Evolutionary conservation across 371 early-diverging fungal species (phyloP).

Genomic region (Globomyces sp.): DNA sequence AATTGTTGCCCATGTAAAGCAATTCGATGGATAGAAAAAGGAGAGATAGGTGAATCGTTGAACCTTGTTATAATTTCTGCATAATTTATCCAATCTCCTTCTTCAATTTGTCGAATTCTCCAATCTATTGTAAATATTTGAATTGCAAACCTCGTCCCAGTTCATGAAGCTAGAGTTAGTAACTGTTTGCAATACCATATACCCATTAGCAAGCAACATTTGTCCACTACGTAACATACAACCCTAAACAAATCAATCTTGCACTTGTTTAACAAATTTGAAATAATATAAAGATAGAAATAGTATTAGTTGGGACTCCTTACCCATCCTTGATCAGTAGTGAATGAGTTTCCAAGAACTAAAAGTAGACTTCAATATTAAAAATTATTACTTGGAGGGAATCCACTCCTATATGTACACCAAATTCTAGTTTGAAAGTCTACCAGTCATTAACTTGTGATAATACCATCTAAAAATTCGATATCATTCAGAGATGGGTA

Average conservation of each 20-base stretch:
- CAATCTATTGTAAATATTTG: slow-evolving; percentile 31
- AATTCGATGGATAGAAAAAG: slow-evolving; percentile 91
- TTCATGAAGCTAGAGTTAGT: slow-evolving; percentile 59
- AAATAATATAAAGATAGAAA: neutral
- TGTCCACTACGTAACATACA: slow-evolving; percentile 97
- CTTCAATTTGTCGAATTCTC: slow-evolving; percentile 19
- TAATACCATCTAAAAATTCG: slow-evolving; percentile 53
- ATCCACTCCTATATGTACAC: slow-evolving; percentile 91
- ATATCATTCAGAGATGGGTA: slow-evolving; percentile 21
- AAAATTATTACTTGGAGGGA: slow-evolving; percentile 55
- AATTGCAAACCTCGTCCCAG: slow-evolving; percentile 31
- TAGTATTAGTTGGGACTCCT: neutral
- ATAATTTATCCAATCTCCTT: slow-evolving; percentile 22
- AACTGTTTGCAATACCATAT: slow-evolving; percentile 46
- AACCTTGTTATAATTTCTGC: slow-evolving; percentile 76
- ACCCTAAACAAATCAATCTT: slow-evolving; percentile 42
- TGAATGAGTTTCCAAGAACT: slow-evolving; percentile 71
- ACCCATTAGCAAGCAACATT: slow-evolving; percentile 83
- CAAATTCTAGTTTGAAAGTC: slow-evolving; percentile 80
- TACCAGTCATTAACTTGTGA: slow-evolving; percentile 26
- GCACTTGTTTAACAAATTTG: slow-evolving; percentile 64
- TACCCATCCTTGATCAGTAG: slow-evolving; percentile 77
- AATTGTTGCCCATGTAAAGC: slow-evolving; percentile 79
- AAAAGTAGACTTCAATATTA: too few species aligned
- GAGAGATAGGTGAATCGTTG: slow-evolving; percentile 72